Evolutionary conservation across 129 eudicot genomes (phyloP), one percentile per base, ranked within the genome.

Genomic region (Centrapalus pauciflorus): DNA sequence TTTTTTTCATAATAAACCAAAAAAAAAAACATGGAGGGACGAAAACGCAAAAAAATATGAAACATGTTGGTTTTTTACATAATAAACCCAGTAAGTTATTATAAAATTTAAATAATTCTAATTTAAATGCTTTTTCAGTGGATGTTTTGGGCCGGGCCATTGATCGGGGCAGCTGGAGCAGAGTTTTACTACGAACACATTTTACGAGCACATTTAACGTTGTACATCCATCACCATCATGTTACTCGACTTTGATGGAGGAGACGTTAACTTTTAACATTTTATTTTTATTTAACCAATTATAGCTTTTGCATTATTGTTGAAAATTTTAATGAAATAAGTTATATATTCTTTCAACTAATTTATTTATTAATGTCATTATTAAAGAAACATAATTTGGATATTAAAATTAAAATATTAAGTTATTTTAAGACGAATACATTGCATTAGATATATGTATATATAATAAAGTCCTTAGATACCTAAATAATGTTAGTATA

Each of bases 61-160:
- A n/a, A n/a, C n/a, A n/a, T n/a, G n/a, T n/a, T n/a, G n/a, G n/a
- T n/a, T n/a, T n/a, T n/a, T n/a, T n/a, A n/a, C n/a, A n/a, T n/a
- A n/a, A n/a, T n/a, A n/a, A n/a, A n/a, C n/a, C n/a, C n/a, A n/a
- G n/a, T n/a, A n/a, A n/a, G n/a, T n/a, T n/a, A n/a, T n/a, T n/a
- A n/a, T 8, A n/a, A 14, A 6, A 3, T 67, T 50, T 14, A 4
- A 19, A 55, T 2, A 14, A 25, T 61, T 11, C 12, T 33, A 13
- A 57, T 11, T 29, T 10, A n/a, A n/a, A n/a, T 33, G 45, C n/a
- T 40, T 50, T 74, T 55, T 21, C 73, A 86, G 89, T 83, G 89
- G 95, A 72, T 86, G 1, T 83, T 86, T 71, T 86, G 95, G 87
- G 86, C 56, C 5, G 89, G 95, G 19, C 89, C 89, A 0, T 58